phyloP scores from a whole-genome alignment of 192 early-diverging fungal genomes.

The Powellomyces hirtus region DNA sequence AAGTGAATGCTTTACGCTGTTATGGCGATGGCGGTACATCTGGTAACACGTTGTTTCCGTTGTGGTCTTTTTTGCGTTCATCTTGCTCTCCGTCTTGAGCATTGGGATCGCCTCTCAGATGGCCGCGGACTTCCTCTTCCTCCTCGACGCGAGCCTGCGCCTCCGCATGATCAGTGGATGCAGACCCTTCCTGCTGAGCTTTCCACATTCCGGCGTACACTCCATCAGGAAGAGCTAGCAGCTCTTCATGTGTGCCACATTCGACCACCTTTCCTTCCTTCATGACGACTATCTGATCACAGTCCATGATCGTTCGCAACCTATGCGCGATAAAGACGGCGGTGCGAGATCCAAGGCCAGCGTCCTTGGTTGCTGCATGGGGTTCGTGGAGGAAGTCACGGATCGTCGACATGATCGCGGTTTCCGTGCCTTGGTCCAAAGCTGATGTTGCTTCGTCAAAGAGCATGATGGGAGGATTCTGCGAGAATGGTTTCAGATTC shows the following conservation, averaged over 20 bases:
- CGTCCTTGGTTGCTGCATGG: neutral
- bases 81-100: neutral
- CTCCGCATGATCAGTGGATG: neutral
- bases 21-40: constrained; percentile 11
- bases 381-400: constrained; percentile 34
- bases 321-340: constrained; percentile 95
- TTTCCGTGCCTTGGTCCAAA: constrained; percentile 62
- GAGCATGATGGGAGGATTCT: constrained; percentile 77
- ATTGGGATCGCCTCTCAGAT: neutral
- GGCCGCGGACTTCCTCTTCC: constrained; percentile 12
- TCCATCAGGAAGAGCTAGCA: constrained; percentile 63
- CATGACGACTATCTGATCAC: constrained; percentile 90
- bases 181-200: constrained; percentile 51
- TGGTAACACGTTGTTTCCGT: neutral
- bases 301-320: constrained; percentile 84
- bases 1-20: too few relatives aligned
- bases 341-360: constrained; percentile 52
- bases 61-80: neutral
- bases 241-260: constrained; percentile 77
- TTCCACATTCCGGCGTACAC: constrained; percentile 90
- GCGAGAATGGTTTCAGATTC: too few relatives aligned
- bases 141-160: constrained; percentile 1
- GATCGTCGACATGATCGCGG: constrained; percentile 47
- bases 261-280: constrained; percentile 82
- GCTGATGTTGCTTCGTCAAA: constrained; percentile 84